These are phyloP conservation scores for Exophiala sp. DNA, from an alignment of 2,329 filamentous ascomycete genomes.

Conservation along the genomic window DNA sequence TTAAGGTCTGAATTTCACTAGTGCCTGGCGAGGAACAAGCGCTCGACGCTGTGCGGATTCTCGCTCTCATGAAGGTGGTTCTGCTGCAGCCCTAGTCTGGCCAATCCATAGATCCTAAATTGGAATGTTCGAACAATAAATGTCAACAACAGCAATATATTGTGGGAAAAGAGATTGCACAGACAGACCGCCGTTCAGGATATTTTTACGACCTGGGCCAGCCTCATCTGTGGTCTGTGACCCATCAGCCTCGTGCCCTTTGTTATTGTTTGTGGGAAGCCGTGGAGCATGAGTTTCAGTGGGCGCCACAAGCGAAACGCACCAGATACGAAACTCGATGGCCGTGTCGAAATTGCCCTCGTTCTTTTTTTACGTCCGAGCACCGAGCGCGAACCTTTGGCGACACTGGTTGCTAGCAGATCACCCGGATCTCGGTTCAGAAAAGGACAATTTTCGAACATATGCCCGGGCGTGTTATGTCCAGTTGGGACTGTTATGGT, in stretches of 20 bases:
- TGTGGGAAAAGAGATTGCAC: slow-evolving; percentile 17
- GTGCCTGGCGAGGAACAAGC: slow-evolving; percentile 24
- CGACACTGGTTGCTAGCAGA: background rate
- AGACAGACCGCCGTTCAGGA: background rate
- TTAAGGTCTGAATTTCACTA: slow-evolving; percentile 26
- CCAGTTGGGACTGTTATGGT: background rate
- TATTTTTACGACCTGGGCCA: slow-evolving; percentile 3
- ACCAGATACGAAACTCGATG: background rate
- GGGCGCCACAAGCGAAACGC: background rate
- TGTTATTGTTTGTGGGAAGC: slow-evolving; percentile 1
- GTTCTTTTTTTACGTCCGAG: background rate
- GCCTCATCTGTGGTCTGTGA: slow-evolving; percentile 5
- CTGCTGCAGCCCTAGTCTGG: slow-evolving; percentile 12
- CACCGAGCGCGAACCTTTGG: background rate
- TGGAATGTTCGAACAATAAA: slow-evolving; percentile 11
- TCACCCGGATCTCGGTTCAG: background rate
- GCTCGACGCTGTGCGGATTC: slow-evolving; percentile 8
- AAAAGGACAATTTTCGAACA: background rate
- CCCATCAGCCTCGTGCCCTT: slow-evolving; percentile 10
- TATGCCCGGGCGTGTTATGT: background rate
- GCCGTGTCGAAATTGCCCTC: slow-evolving; percentile 12
- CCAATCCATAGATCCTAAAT: slow-evolving; percentile 18
- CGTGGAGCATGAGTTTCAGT: slow-evolving; percentile 8
- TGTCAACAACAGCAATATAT: slow-evolving; percentile 19
- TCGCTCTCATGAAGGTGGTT: slow-evolving; percentile 5